A percentile compares a stretch with the other conserved stretches of the same genome.
Conservation (phyloP, 176 grass and related monocot species). For the Musa acuminata region DNA sequence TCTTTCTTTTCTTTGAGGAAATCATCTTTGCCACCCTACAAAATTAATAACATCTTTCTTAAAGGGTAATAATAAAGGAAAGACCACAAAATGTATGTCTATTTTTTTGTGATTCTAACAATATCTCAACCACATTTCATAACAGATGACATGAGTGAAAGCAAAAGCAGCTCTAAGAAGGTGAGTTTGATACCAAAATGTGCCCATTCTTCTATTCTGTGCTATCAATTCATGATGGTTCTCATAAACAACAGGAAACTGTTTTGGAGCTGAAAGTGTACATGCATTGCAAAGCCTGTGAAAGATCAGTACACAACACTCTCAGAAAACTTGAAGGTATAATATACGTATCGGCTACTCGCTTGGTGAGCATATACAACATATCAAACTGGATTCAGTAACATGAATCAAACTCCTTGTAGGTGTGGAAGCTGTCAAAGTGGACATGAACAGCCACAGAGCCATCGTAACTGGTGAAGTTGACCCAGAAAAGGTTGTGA, state of each 20-base stretch:
- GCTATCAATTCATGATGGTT: too few relatives aligned
- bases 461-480: constrained; percentile 23
- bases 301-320: constrained; percentile 21
- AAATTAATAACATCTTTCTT: too few relatives aligned
- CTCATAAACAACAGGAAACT: constrained; percentile 2
- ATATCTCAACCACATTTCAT: neutral
- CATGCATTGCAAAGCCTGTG: constrained; percentile 43
- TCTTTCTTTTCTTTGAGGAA: too few relatives aligned
- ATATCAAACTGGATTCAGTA: neutral
- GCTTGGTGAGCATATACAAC: too few relatives aligned
- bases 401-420: neutral
- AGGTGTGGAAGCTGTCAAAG: constrained; percentile 27
- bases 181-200: neutral
- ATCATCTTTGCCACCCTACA: too few relatives aligned
- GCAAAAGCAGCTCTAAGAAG: neutral
- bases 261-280: constrained; percentile 33
- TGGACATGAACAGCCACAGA: constrained; percentile 22
- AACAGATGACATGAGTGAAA: neutral
- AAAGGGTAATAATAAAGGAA: too few relatives aligned
- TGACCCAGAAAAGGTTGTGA: constrained; percentile 23
- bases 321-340: constrained; percentile 30
- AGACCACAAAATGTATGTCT: too few relatives aligned
- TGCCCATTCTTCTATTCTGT: neutral
- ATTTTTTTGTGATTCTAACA: too few relatives aligned
- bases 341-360: neutral